A percentile compares a stretch with the other conserved stretches of the same genome.
Evolutionary conservation across 2,329 filamentous ascomycete genomes (phyloP).

Genomic region (Emydomyces testavorans): DNA sequence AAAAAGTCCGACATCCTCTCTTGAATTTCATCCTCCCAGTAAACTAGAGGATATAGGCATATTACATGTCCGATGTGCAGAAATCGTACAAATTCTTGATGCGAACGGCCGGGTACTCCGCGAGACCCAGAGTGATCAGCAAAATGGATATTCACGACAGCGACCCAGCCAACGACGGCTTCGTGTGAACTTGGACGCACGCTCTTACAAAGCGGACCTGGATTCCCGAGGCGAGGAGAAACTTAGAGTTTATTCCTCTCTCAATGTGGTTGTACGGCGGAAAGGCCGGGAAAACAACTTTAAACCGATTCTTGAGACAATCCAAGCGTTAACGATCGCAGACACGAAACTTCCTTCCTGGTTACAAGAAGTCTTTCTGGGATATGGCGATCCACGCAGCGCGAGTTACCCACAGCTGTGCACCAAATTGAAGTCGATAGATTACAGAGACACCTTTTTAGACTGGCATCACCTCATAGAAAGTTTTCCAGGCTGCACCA

Average conservation of each 20-base stretch:
- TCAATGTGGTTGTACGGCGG: slow-evolving; percentile 78
- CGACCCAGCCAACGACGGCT: slow-evolving; percentile 56
- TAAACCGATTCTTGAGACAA: slow-evolving; percentile 82
- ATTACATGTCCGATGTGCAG: slow-evolving; percentile 62
- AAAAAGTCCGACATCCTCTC: slow-evolving; percentile 30
- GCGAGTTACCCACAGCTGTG: slow-evolving; percentile 75
- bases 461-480: slow-evolving; percentile 91
- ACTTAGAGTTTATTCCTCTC: slow-evolving; percentile 64
- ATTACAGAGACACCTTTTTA: slow-evolving; percentile 89
- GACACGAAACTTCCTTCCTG: slow-evolving; percentile 78
- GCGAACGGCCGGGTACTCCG: slow-evolving; percentile 66
- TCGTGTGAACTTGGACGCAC: slow-evolving; percentile 68
- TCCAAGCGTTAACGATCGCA: slow-evolving; percentile 71
- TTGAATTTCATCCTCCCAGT: slow-evolving; percentile 14
- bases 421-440: slow-evolving; percentile 64
- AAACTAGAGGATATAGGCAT: slow-evolving; percentile 49
- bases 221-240: slow-evolving; percentile 55
- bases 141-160: slow-evolving; percentile 47
- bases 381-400: slow-evolving; percentile 82
- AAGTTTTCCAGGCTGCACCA: slow-evolving; percentile 73
- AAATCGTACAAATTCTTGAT: slow-evolving; percentile 75
- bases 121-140: slow-evolving; percentile 43
- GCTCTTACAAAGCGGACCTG: slow-evolving; percentile 65
- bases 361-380: slow-evolving; percentile 95
- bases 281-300: slow-evolving; percentile 93